These are phyloP conservation scores for Cronartium quercuum DNA, from an alignment of 1,284 basidiomycete species.

Conservation along the genomic window DNA sequence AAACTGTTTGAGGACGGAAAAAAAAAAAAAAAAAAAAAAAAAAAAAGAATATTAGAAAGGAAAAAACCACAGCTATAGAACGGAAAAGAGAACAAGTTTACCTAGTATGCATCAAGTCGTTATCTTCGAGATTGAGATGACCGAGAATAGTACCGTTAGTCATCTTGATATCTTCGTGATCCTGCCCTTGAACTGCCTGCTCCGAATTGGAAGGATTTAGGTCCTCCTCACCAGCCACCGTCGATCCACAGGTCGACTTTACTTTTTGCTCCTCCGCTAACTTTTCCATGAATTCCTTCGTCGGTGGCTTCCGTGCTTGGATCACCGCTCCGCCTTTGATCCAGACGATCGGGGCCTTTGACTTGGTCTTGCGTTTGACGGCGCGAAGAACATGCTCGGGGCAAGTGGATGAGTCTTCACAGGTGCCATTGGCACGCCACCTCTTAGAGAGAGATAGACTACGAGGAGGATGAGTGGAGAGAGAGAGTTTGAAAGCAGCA, in stretches of 20 bases:
- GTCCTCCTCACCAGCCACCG: neutral
- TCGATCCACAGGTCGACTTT: neutral
- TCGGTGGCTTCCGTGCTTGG: slow-evolving; percentile 29
- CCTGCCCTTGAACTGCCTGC: too few species aligned
- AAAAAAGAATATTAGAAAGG: neutral
- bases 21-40: neutral
- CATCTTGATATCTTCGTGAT: neutral
- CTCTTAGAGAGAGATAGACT: slow-evolving; percentile 14
- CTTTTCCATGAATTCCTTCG: slow-evolving; percentile 31
- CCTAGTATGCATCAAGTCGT: neutral
- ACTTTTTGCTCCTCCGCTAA: slow-evolving; percentile 15
- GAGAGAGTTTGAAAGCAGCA: slow-evolving; percentile 4
- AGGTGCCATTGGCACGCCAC: slow-evolving; percentile 12
- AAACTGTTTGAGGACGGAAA: neutral
- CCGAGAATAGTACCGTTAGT: neutral
- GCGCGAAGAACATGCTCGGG: neutral
- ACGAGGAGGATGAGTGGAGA: slow-evolving; percentile 7
- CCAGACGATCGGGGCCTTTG: slow-evolving; percentile 20
- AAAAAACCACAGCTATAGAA: neutral
- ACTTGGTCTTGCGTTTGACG: neutral
- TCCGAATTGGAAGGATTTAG: too few species aligned
- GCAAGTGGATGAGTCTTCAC: neutral
- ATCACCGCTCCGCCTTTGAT: slow-evolving; percentile 33
- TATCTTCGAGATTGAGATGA: neutral
- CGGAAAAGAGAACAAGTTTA: neutral